phyloP scores from a whole-genome alignment of 2,329 filamentous ascomycete genomes.

The Colletotrichum sp. region DNA sequence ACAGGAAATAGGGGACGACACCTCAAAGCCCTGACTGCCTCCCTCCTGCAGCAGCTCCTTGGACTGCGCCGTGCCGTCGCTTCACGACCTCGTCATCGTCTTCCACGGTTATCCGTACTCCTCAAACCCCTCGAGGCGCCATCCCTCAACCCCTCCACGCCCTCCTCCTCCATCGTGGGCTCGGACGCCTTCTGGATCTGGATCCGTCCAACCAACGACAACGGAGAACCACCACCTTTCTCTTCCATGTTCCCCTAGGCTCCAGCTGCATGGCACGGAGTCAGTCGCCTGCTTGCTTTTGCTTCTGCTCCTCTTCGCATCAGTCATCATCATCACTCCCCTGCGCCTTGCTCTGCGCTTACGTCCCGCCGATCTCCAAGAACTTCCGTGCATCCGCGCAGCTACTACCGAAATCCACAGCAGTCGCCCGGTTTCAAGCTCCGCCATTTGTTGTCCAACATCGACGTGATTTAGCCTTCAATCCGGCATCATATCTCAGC shows the following conservation, averaged over 20 bases:
- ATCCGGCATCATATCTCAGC: not conserved
- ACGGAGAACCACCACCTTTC: not conserved
- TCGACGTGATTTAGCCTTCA: not conserved
- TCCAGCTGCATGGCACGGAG: constrained; percentile 13
- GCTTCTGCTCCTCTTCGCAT: not conserved
- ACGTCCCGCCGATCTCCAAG: not conserved
- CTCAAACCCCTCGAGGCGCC: not conserved
- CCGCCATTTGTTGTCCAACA: not conserved
- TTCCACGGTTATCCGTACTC: not conserved
- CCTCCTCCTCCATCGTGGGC: not conserved
- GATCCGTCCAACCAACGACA: constrained; percentile 1
- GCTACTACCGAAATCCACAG: not conserved
- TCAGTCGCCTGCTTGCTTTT: constrained; percentile 10
- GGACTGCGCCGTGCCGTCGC: not conserved
- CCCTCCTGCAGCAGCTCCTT: not conserved
- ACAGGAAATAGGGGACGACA: not conserved
- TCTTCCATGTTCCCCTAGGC: not conserved
- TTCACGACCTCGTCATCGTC: not conserved
- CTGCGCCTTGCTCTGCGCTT: not conserved
- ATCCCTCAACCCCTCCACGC: not conserved
- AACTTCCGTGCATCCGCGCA: not conserved
- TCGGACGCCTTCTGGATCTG: not conserved
- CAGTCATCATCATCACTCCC: not conserved
- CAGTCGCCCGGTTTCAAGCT: not conserved
- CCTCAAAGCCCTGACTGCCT: not conserved